Percentiles rank a stretch among this genome's conserved stretches.
Evolutionary conservation across 2,329 filamentous ascomycete species (phyloP).

Genomic region (Cladosporium sp.): DNA sequence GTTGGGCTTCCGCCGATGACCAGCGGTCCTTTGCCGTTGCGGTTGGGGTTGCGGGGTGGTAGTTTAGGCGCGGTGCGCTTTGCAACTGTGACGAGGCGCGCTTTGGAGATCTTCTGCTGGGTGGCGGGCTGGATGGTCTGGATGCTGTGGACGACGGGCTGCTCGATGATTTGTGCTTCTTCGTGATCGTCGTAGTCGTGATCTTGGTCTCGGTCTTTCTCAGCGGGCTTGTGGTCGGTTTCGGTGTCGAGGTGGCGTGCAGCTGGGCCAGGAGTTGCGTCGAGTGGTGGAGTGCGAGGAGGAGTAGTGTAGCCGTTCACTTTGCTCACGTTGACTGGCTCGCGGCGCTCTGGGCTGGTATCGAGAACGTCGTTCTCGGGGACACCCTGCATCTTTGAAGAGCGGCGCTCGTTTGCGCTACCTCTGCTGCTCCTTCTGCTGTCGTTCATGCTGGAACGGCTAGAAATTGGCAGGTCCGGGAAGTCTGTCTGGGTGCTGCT

Average conservation of each 20-base stretch:
- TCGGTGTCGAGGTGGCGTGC: background rate
- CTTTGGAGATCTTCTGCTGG: slow-evolving; percentile 56
- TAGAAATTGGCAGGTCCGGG: background rate
- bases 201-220: slow-evolving; percentile 34
- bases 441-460: slow-evolving; percentile 19
- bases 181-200: slow-evolving; percentile 51
- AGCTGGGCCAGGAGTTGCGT: slow-evolving; percentile 1
- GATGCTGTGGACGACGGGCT: slow-evolving; percentile 58
- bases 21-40: slow-evolving; percentile 29
- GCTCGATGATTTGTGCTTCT: slow-evolving; percentile 50
- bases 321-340: slow-evolving; percentile 13
- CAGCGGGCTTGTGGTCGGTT: background rate
- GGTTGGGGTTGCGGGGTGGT: slow-evolving; percentile 71
- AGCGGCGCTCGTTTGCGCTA: slow-evolving; percentile 24
- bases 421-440: slow-evolving; percentile 29
- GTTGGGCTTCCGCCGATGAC: slow-evolving; percentile 29
- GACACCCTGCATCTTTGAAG: slow-evolving; percentile 29
- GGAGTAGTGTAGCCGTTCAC: slow-evolving; percentile 35
- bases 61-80: slow-evolving; percentile 77
- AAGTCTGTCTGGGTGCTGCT: slow-evolving; percentile 36
- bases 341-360: slow-evolving; percentile 1
- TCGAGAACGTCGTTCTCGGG: slow-evolving; percentile 32
- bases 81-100: slow-evolving; percentile 79
- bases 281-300: slow-evolving; percentile 32
- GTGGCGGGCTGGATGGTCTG: slow-evolving; percentile 64